Evolutionary conservation across 2,329 filamentous ascomycete genomes (phyloP).

Genomic region (Pyricularia sp.): DNA sequence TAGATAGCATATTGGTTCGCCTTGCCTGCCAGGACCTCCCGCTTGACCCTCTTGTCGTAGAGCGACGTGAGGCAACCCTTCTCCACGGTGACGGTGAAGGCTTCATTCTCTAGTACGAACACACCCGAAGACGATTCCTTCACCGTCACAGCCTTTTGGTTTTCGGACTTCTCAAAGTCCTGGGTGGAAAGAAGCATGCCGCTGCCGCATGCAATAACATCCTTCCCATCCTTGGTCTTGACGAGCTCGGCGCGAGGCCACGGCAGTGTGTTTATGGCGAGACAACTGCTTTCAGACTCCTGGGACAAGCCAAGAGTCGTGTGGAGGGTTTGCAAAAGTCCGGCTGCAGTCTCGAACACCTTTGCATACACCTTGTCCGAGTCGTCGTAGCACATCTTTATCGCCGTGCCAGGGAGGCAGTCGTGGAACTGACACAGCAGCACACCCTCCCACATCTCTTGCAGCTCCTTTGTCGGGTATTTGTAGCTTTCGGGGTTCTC

Average conservation of each 20-base stretch:
- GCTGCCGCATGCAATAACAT: slow-evolving; percentile 16
- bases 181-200: slow-evolving; percentile 11
- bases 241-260: slow-evolving; percentile 48
- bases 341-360: slow-evolving; percentile 47
- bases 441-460: slow-evolving; percentile 59
- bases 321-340: slow-evolving; percentile 42
- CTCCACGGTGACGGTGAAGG: slow-evolving; percentile 42
- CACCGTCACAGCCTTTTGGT: slow-evolving; percentile 29
- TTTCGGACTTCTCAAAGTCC: neutral
- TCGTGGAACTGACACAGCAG: slow-evolving; percentile 63
- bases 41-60: slow-evolving; percentile 44
- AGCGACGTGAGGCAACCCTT: slow-evolving; percentile 53
- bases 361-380: slow-evolving; percentile 52
- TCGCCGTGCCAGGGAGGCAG: slow-evolving; percentile 56
- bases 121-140: slow-evolving; percentile 37
- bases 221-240: slow-evolving; percentile 24
- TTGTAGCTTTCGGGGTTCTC: slow-evolving; percentile 39
- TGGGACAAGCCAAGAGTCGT: slow-evolving; percentile 41
- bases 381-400: slow-evolving; percentile 63
- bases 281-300: slow-evolving; percentile 12
- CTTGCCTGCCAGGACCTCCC: slow-evolving; percentile 51
- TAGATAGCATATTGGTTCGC: slow-evolving; percentile 58
- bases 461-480: slow-evolving; percentile 58
- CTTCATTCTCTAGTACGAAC: slow-evolving; percentile 47
- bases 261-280: slow-evolving; percentile 46